Base-by-base conservation (phyloP, 768 basidiomycete genomes). In the Lactarius evosmus region DNA sequence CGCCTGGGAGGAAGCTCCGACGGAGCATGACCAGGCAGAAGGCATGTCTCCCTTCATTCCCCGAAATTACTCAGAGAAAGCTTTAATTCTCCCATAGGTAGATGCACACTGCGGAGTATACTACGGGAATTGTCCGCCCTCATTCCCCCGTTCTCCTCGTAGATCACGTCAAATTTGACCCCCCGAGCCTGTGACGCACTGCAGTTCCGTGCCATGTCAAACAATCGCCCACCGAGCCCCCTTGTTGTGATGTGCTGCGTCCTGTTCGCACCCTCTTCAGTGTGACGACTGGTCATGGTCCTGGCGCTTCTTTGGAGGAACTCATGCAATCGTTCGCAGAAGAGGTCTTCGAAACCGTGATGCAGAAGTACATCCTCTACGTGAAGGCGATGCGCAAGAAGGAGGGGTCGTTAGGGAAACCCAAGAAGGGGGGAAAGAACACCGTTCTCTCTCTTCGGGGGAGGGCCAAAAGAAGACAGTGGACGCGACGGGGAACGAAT, bases 401-500 rank as follows among this genome's bases (percentile, higher is more conserved):
- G 8, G 94, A 98, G 67, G 94, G 95, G 71, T 89, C 92, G 12
- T 77, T 98, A 29, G 81, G 88, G 41, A 83, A 91, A 40, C 80
- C 96, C 69, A 94, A 95, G 72, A 96, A 91, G 73, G 89, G 90
- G n/a, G 50, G 92, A 91, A 70, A 92, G 88, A 68, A 77, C 79
- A 0, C 79, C 86, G 0, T 90, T 93, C 73, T 91, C 92, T 4
- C 78, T 97, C 29, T 97, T 98, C 69, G 83, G 89, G 32, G 78
- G 76, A 54, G 73, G 77, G 16, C 74, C 76, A 30, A 83, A 78
- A 55, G 83, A 84, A 11, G 88, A 91, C 46, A 90, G 92, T 59
- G 85, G 83, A 4, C 83, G 83, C 57, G 95, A 96, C 70, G 94
- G 96, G 72, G 93, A 96, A 71, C 86, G 93, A 46, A 94, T 98